phyloP scores from a whole-genome alignment of 805 yeast species.

The Sungouiella blattae region DNA sequence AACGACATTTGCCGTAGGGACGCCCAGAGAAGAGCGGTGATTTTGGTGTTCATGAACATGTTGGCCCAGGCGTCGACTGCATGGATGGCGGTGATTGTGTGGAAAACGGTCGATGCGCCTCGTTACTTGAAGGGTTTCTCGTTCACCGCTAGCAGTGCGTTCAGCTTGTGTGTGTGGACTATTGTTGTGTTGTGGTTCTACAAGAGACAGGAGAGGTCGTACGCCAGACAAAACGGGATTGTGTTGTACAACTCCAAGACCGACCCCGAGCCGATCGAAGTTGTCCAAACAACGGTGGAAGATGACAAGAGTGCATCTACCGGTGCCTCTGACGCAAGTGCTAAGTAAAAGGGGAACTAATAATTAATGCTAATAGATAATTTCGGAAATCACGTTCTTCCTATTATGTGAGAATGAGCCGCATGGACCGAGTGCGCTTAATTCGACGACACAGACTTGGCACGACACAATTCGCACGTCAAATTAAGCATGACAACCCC shows the following conservation, averaged over 20 bases:
- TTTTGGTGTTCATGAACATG: constrained; percentile 54
- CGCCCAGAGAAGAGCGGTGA: constrained; percentile 52
- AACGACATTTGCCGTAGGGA: constrained; percentile 57
- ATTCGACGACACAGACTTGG: too few relatives aligned
- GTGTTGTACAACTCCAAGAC: constrained; percentile 23
- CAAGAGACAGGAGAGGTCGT: constrained; percentile 29
- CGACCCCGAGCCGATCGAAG: constrained; percentile 17
- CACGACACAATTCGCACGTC: too few relatives aligned
- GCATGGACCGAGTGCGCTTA: too few relatives aligned
- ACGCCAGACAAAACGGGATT: constrained; percentile 35
- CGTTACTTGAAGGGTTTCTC: constrained; percentile 52
- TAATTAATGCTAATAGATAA: too few relatives aligned
- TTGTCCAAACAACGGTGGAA: neutral
- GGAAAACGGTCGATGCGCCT: constrained; percentile 60
- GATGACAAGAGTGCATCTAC: neutral
- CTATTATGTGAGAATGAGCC: too few relatives aligned
- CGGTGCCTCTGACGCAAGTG: too few relatives aligned
- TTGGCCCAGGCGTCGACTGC: constrained; percentile 54
- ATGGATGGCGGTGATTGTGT: constrained; percentile 46
- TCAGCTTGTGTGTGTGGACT: constrained; percentile 46
- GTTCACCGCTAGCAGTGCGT: constrained; percentile 46
- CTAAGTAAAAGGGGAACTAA: too few relatives aligned
- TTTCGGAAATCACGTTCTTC: too few relatives aligned
- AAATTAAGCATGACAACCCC: too few relatives aligned
- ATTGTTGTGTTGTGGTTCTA: constrained; percentile 48